Base-by-base conservation (phyloP, 2,329 filamentous ascomycete genomes). In the Pestalotiopsis fici region DNA sequence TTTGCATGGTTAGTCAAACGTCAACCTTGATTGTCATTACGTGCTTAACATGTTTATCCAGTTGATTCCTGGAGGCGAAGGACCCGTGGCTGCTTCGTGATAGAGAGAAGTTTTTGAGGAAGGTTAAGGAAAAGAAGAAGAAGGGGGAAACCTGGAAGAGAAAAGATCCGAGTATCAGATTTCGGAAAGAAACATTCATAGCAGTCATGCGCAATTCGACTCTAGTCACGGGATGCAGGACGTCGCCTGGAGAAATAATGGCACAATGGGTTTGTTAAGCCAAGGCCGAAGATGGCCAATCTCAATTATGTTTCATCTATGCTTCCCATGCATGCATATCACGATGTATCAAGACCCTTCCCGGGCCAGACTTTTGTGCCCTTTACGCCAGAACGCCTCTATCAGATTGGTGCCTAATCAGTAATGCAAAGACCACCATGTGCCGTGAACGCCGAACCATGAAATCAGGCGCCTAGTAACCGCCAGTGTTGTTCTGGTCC, bases 1-100 rank as follows among this genome's bases (percentile, higher is more conserved):
- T 99, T 71, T 98, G 95, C 92, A 99, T 99, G 96, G 96, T 97
- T 87, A 66, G 86, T 73, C 27, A 25, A 43, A 13, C 13, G 3
- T 27, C 11, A 27, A 28, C 15, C 27, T 35, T 12, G 39, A 11
- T 4, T 15, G 13, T 7, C 13, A 47, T 47, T 25, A 47, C 18
- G 7, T 28, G 21, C 11, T 39, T 64, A 31, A 64, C 39, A 15
- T 56, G 15, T 31, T 56, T 2, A 18, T 56, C 27, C 70, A 94
- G 91, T 85, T 94, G 79, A 93, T 94, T 75, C 92, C 92, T 3
- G 92, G 92, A 73, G 92, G 92, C 62, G 92, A 94, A 78, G 92
- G 92, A 3, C 92, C 92, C 13, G 82, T 81, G 60, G 75, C 71
- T 23, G 73, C 77, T 43, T 78, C 72, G 74, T 72, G n/a, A 61